Evolutionary conservation across 2,329 filamentous ascomycete species (phyloP).

Genomic region (Parastagonospora avenae): DNA sequence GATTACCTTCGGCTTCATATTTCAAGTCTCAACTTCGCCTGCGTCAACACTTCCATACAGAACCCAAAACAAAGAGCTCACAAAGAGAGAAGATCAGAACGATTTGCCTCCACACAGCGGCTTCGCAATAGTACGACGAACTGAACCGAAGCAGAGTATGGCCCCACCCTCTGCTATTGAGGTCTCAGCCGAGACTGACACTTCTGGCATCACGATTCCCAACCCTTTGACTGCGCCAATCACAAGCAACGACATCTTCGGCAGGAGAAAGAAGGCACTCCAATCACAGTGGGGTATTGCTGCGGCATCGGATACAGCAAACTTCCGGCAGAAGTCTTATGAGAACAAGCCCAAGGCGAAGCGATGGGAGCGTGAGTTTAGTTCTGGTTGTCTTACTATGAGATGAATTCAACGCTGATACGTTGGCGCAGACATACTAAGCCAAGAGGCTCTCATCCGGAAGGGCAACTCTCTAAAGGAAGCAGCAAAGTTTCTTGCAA

Average conservation of each 20-base stretch:
- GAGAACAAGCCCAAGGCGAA: slow-evolving; percentile 74
- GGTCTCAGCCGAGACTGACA: slow-evolving; percentile 54
- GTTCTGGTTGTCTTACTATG: background rate
- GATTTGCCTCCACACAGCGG: background rate
- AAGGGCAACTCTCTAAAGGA: slow-evolving; percentile 72
- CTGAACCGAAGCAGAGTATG: slow-evolving; percentile 20
- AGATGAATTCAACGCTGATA: slow-evolving; percentile 4
- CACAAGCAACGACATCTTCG: slow-evolving; percentile 67
- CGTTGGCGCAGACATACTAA: slow-evolving; percentile 46
- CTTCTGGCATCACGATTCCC: slow-evolving; percentile 51
- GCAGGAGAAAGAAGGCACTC: slow-evolving; percentile 72
- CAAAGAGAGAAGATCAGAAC: background rate
- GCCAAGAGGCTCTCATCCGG: slow-evolving; percentile 60
- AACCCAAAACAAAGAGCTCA: background rate
- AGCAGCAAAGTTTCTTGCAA: slow-evolving; percentile 78
- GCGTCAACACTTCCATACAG: background rate
- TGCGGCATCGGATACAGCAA: slow-evolving; percentile 75
- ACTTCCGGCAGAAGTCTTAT: slow-evolving; percentile 73
- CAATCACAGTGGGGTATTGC: slow-evolving; percentile 76
- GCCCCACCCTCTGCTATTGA: slow-evolving; percentile 47
- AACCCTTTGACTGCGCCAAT: slow-evolving; percentile 58
- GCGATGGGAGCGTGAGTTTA: slow-evolving; percentile 78
- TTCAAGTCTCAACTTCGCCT: background rate
- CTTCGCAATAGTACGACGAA: background rate
- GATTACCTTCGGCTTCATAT: background rate